These are phyloP conservation scores for Penicillium egyptiacum DNA, from an alignment of 495 filamentous ascomycete species.

Conservation along the genomic window DNA sequence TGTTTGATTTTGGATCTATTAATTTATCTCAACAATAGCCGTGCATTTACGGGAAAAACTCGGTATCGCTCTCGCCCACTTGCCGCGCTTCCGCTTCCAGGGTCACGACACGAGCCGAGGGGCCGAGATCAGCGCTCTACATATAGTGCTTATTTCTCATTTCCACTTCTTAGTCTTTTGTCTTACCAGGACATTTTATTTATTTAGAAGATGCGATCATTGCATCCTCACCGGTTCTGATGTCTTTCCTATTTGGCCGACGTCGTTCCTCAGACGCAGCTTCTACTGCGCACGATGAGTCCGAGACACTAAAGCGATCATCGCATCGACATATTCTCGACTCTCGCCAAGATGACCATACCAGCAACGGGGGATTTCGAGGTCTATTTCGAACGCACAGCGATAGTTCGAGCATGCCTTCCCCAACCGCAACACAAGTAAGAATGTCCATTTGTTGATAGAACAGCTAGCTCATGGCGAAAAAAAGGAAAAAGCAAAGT, in stretches of 20 bases:
- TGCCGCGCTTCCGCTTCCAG: constrained; percentile 17
- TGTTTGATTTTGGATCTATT: neutral
- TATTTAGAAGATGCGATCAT: neutral
- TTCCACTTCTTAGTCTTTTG: neutral
- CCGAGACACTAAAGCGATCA: neutral
- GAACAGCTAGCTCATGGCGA: constrained; percentile 1
- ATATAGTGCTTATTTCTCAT: neutral
- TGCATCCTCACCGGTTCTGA: neutral
- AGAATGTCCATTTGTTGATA: neutral
- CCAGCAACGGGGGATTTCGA: constrained; percentile 24
- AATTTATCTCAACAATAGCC: too few relatives aligned
- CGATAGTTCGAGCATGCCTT: constrained; percentile 9
- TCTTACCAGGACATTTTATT: neutral
- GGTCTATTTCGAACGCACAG: constrained; percentile 32
- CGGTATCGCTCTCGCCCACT: constrained; percentile 12
- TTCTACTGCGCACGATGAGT: constrained; percentile 7
- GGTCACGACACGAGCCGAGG: constrained; percentile 25
- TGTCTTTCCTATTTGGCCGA: constrained; percentile 28
- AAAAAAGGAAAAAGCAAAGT: neutral
- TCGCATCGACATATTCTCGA: constrained; percentile 9
- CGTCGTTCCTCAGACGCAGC: constrained; percentile 26
- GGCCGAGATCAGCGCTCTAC: constrained; percentile 13
- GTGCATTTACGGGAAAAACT: constrained; percentile 11
- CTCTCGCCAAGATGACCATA: constrained; percentile 7
- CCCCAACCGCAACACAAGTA: constrained; percentile 2